Conservation (phyloP, 2,329 filamentous ascomycete genomes). For the Plectosphaerella cucumerina region DNA sequence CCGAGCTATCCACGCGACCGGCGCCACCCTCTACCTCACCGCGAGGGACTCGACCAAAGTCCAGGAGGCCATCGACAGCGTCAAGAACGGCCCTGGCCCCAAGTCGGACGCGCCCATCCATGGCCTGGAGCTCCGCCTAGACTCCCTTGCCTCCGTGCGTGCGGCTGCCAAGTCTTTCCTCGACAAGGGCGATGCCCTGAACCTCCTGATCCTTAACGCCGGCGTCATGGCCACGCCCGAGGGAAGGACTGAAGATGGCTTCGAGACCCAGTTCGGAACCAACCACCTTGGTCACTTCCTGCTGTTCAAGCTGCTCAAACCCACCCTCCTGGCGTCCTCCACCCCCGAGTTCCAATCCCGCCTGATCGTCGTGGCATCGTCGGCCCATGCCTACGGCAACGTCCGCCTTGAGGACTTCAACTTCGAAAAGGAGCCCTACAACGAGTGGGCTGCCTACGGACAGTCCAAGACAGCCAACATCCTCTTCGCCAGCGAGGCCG, state of each 20-base stretch:
- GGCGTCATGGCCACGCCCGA: slow-evolving; percentile 11
- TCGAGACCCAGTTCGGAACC: slow-evolving; percentile 39
- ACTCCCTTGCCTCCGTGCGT: slow-evolving; percentile 28
- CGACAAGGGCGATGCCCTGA: slow-evolving; percentile 18
- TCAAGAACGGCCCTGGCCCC: not conserved
- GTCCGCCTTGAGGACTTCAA: slow-evolving; percentile 23
- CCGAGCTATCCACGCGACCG: slow-evolving; percentile 9
- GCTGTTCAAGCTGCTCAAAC: slow-evolving; percentile 43
- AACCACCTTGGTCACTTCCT: slow-evolving; percentile 52
- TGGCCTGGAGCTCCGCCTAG: slow-evolving; percentile 33
- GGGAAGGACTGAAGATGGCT: slow-evolving; percentile 11
- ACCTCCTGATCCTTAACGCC: slow-evolving; percentile 18
- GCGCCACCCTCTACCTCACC: slow-evolving; percentile 6
- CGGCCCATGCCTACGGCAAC: slow-evolving; percentile 30
- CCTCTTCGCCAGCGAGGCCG: slow-evolving; percentile 2
- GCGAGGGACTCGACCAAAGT: not conserved
- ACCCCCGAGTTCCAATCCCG: slow-evolving; percentile 35
- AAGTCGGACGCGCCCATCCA: not conserved
- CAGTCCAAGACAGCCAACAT: slow-evolving; percentile 43
- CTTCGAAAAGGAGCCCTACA: slow-evolving; percentile 4
- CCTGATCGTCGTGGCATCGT: slow-evolving; percentile 39
- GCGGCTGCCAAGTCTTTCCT: slow-evolving; percentile 21
- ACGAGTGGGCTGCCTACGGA: slow-evolving; percentile 29
- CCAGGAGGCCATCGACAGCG: not conserved
- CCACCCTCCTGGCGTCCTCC: slow-evolving; percentile 31